phyloP scores from a whole-genome alignment of 164 flowering plant species.

The Platanus orientalis region DNA sequence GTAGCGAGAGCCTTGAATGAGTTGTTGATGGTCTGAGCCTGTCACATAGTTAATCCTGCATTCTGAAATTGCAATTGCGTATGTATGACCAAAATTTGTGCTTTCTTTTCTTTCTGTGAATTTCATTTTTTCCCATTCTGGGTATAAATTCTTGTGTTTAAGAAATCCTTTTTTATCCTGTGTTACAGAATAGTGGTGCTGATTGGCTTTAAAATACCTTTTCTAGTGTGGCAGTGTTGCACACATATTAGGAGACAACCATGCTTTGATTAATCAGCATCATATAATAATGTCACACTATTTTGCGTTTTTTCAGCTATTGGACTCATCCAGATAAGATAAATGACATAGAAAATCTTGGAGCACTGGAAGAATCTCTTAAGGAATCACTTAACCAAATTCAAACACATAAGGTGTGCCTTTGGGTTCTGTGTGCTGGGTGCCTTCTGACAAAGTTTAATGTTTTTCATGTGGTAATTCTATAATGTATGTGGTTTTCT shows the following conservation, averaged over 20 bases:
- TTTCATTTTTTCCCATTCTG: neutral
- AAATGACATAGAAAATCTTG: constrained; percentile 41
- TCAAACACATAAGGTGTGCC: constrained; percentile 40
- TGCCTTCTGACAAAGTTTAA: neutral
- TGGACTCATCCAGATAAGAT: constrained; percentile 53
- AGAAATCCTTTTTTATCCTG: no score
- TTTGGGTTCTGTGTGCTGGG: neutral
- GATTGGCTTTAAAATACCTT: neutral
- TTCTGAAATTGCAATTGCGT: neutral
- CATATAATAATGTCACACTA: neutral
- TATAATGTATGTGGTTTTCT: neutral
- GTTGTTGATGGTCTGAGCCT: no score
- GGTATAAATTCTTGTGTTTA: neutral
- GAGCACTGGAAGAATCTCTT: constrained; percentile 50
- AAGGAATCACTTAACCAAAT: constrained; percentile 40
- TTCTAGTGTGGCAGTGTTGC: neutral
- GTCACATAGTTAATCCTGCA: no score
- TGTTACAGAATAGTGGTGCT: neutral
- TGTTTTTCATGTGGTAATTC: neutral
- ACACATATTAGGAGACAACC: neutral
- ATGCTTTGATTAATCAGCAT: neutral
- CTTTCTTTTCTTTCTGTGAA: neutral
- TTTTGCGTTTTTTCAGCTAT: constrained; percentile 31
- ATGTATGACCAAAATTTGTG: neutral
- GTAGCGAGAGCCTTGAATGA: no score